Evolutionary conservation across 139 green algal genomes (phyloP).

Genomic region (Tetratostichococcus sp.): DNA sequence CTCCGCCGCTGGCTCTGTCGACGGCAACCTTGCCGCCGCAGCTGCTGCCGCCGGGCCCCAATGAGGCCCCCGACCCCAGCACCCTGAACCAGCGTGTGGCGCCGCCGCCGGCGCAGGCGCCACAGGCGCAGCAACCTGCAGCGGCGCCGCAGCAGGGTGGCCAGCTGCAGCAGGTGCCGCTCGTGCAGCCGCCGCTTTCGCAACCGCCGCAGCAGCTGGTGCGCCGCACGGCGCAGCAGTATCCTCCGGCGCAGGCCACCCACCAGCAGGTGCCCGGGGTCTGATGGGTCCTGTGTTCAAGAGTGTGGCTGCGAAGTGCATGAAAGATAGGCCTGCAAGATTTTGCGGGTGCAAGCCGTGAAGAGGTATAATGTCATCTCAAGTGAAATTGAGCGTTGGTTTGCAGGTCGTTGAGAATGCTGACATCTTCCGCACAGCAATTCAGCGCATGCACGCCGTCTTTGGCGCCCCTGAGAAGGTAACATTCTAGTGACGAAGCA

Average conservation of each 20-base stretch:
- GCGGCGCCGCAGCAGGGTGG: too few species aligned
- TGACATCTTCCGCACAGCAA: conserved; percentile 1
- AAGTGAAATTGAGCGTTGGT: too few species aligned
- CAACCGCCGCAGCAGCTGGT: too few species aligned
- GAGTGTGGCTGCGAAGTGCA: background rate
- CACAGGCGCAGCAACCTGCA: background rate
- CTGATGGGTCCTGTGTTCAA: background rate
- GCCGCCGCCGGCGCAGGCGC: too few species aligned
- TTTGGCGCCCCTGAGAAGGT: conserved; percentile 4
- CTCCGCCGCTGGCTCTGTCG: too few species aligned
- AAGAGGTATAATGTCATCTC: background rate
- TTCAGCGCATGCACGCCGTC: conserved; percentile 2
- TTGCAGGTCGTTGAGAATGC: background rate
- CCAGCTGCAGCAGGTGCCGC: background rate
- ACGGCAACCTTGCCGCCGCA: too few species aligned
- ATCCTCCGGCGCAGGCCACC: background rate
- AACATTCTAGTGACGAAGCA: too few species aligned
- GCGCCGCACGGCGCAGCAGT: background rate
- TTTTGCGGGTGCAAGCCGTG: background rate
- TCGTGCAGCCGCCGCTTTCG: too few species aligned
- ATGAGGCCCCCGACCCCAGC: too few species aligned
- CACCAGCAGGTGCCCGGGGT: background rate
- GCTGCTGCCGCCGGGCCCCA: too few species aligned
- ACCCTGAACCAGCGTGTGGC: background rate
- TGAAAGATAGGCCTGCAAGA: background rate